Conservation (phyloP, 1,284 basidiomycete species). For the Ceratobasidium sp. region DNA sequence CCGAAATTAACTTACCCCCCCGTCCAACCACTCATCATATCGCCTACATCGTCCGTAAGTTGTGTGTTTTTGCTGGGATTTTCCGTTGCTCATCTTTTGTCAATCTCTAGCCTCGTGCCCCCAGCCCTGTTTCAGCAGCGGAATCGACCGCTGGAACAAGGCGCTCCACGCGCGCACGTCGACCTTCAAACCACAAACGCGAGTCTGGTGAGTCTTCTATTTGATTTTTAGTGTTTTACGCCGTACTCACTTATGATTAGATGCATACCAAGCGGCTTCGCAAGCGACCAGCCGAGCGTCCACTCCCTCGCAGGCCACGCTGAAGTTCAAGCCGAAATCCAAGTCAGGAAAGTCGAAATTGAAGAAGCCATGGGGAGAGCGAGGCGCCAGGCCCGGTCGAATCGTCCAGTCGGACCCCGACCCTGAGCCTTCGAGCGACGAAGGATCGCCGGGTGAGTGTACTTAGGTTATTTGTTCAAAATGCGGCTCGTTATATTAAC, state of each 20-base stretch:
- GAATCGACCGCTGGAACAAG: not conserved
- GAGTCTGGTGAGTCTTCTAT: slow-evolving; percentile 25
- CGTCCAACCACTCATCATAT: no score
- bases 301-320: not conserved
- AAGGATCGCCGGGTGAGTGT: slow-evolving; percentile 8
- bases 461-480: no score
- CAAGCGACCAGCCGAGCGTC: slow-evolving; percentile 5
- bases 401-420: slow-evolving; percentile 1
- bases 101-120: not conserved
- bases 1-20: no score
- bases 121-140: not conserved
- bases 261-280: slow-evolving; percentile 27
- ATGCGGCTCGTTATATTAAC: no score
- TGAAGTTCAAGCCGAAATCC: not conserved
- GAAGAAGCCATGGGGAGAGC: not conserved
- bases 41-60: no score
- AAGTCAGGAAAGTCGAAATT: no score
- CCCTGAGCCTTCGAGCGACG: not conserved
- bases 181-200: slow-evolving; percentile 2
- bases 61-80: no score
- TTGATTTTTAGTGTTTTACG: not conserved
- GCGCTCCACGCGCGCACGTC: not conserved
- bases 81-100: no score
- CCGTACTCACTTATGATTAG: not conserved
- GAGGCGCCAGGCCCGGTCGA: not conserved